A percentile compares a stretch with the other conserved stretches of the same genome.
Conservation (phyloP, 2,329 filamentous ascomycete genomes). For the Aspergillus sergii region DNA sequence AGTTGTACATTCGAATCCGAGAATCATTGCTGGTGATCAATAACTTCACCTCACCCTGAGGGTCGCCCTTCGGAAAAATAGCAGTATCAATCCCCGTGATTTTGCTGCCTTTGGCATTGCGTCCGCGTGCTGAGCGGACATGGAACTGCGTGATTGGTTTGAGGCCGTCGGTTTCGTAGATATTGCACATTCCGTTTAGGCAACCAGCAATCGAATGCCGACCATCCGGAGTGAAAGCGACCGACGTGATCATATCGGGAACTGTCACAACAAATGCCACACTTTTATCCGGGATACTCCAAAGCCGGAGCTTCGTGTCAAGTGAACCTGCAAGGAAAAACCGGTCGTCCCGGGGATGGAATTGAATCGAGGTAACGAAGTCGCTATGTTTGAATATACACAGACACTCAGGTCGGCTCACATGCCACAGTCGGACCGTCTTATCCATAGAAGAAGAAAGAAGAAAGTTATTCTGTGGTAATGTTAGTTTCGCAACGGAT, state of each 20-base stretch:
- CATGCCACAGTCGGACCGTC: slow-evolving; percentile 91
- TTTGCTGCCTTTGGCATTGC: slow-evolving; percentile 95
- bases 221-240: slow-evolving; percentile 90
- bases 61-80: slow-evolving; percentile 57
- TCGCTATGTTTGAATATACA: slow-evolving; percentile 95
- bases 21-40: slow-evolving; percentile 95
- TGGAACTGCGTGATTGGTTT: slow-evolving; percentile 84
- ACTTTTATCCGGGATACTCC: slow-evolving; percentile 96
- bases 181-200: slow-evolving; percentile 79
- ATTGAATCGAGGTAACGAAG: slow-evolving; percentile 91
- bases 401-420: slow-evolving; percentile 80
- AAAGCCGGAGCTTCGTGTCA: slow-evolving; percentile 83
- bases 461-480: slow-evolving; percentile 78
- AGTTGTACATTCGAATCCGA: slow-evolving; percentile 83
- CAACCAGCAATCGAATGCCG: slow-evolving; percentile 87
- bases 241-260: slow-evolving; percentile 88
- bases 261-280: slow-evolving; percentile 79
- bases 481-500: neutral
- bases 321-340: slow-evolving; percentile 95
- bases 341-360: slow-evolving; percentile 91
- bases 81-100: slow-evolving; percentile 91
- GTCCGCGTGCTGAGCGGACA: slow-evolving; percentile 87
- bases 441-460: slow-evolving; percentile 98
- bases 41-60: slow-evolving; percentile 73
- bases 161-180: slow-evolving; percentile 90